Conservation (phyloP, 164 flowering plant genomes). For the Nymphaea colorata region DNA sequence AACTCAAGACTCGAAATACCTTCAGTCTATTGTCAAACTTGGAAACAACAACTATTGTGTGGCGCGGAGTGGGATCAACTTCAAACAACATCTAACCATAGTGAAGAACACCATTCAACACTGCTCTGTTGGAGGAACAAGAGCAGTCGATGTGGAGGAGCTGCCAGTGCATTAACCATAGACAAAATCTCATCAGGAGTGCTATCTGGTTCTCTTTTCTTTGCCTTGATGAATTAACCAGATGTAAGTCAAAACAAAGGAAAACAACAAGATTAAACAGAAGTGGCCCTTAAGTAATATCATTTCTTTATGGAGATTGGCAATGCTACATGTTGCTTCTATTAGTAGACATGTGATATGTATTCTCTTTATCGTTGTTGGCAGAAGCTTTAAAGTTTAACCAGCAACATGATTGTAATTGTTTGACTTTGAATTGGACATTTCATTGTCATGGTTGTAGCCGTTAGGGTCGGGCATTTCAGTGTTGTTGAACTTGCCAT, state of each 20-base stretch:
- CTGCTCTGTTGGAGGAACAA: slow-evolving; percentile 98
- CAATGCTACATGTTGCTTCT: slow-evolving; percentile 86
- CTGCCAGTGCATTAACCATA: slow-evolving; percentile 91
- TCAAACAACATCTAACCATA: slow-evolving; percentile 93
- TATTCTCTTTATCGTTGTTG: not conserved
- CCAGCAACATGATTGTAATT: too few species aligned
- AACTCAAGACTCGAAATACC: slow-evolving; percentile 26
- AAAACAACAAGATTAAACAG: too few species aligned
- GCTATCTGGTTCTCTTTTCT: slow-evolving; percentile 89
- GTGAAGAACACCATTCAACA: slow-evolving; percentile 98
- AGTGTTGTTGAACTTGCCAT: too few species aligned
- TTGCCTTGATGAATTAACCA: slow-evolving; percentile 38
- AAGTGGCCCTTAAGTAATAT: slow-evolving; percentile 21
- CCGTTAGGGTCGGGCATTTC: too few species aligned
- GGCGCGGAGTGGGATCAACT: slow-evolving; percentile 81
- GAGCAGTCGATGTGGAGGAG: slow-evolving; percentile 91
- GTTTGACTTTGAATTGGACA: too few species aligned
- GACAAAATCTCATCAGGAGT: slow-evolving; percentile 91
- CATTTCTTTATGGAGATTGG: slow-evolving; percentile 95
- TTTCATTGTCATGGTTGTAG: too few species aligned
- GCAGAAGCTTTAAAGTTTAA: too few species aligned
- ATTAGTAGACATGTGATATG: slow-evolving; percentile 75
- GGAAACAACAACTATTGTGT: slow-evolving; percentile 86
- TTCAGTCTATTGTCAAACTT: slow-evolving; percentile 96
- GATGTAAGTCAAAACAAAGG: too few species aligned